A percentile compares a stretch with the other conserved stretches of the same genome.
phyloP scores from a whole-genome alignment of 2,329 filamentous ascomycete genomes.

The Hypoxylon rubiginosum region DNA sequence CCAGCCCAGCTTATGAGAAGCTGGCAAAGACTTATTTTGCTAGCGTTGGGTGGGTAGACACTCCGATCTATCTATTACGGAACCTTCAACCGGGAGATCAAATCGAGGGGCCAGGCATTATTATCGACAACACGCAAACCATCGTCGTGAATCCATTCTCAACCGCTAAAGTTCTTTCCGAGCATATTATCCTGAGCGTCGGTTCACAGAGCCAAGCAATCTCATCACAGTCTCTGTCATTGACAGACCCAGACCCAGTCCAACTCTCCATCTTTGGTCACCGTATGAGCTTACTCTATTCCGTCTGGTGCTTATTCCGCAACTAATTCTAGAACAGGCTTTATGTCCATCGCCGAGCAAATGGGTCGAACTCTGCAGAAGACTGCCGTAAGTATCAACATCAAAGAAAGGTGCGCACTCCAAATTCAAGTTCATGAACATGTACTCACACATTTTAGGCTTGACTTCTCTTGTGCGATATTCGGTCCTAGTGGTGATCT shows the following conservation, averaged over 20 bases:
- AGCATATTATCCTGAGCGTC: conserved; percentile 87
- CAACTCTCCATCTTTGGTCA: conserved; percentile 83
- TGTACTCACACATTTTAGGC: conserved; percentile 52
- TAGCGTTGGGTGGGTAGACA: conserved; percentile 77
- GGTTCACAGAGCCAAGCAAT: conserved; percentile 13
- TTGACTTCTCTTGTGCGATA: conserved; percentile 85
- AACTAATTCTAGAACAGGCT: conserved; percentile 58
- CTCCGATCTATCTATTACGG: conserved; percentile 84
- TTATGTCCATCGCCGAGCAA: conserved; percentile 88
- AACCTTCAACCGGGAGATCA: conserved; percentile 78
- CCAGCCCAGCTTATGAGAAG: conserved; percentile 48
- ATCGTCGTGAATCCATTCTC: conserved; percentile 88
- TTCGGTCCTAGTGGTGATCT: conserved; percentile 82
- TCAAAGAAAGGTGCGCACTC: conserved; percentile 72
- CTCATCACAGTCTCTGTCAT: conserved; percentile 13
- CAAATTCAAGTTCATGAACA: not conserved
- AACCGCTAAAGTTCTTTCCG: conserved; percentile 84
- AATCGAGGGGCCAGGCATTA: conserved; percentile 83
- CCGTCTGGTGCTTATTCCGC: not conserved
- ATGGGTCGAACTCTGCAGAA: conserved; percentile 87
- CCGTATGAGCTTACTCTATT: conserved; percentile 8
- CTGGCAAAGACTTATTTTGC: conserved; percentile 82
- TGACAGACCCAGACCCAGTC: conserved; percentile 64
- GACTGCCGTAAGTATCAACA: conserved; percentile 82
- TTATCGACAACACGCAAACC: conserved; percentile 86